Conservation (phyloP, 2,329 filamentous ascomycete species). For the Trichoderma sp. region DNA sequence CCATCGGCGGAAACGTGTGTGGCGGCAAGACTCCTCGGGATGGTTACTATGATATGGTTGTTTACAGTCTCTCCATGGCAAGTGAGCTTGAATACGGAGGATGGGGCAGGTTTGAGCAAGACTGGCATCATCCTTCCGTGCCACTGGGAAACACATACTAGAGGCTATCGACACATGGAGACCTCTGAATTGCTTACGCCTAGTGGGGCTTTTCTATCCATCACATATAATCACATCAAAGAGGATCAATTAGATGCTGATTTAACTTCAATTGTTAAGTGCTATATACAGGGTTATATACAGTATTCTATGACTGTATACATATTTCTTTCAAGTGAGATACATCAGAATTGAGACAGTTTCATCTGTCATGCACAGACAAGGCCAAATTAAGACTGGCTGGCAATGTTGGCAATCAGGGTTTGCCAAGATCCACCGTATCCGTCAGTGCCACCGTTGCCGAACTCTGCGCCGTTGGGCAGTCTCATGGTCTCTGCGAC, state of each 20-base stretch:
- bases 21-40: conserved; percentile 48
- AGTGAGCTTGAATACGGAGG: conserved; percentile 51
- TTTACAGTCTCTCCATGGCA: conserved; percentile 51
- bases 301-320: not conserved
- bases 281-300: not conserved
- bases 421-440: conserved; percentile 23
- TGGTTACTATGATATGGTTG: conserved; percentile 55
- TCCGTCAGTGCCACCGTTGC: conserved; percentile 21
- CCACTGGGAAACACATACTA: conserved; percentile 35
- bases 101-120: conserved; percentile 52
- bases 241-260: not conserved
- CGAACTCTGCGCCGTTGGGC: conserved; percentile 20
- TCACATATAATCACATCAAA: not conserved
- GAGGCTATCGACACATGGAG: not conserved
- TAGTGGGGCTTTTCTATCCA: not conserved
- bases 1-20: conserved; percentile 60
- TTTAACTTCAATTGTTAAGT: not conserved
- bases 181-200: not conserved
- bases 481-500: conserved; percentile 19
- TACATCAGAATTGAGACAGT: not conserved
- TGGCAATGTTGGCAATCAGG: conserved; percentile 21
- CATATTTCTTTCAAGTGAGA: conserved; percentile 9
- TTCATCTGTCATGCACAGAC: not conserved
- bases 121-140: conserved; percentile 40
- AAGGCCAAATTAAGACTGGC: conserved; percentile 19